Evolutionary conservation across 2,329 filamentous ascomycete species (phyloP).

Genomic region (Cladosporium phlei): DNA sequence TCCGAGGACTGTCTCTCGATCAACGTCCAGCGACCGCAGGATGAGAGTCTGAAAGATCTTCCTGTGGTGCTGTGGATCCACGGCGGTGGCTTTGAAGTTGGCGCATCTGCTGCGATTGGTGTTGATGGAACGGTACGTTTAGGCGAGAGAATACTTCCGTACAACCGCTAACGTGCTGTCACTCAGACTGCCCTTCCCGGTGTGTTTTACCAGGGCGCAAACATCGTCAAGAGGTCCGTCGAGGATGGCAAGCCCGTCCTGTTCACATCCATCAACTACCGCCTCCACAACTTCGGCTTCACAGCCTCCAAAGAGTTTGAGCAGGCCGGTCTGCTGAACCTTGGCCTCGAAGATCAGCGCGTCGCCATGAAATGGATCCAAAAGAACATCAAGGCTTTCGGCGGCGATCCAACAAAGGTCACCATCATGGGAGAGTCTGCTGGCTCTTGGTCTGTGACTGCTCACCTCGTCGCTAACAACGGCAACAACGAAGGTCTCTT

Average conservation of each 20-base stretch:
- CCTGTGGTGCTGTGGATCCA: slow-evolving; percentile 45
- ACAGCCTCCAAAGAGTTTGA: slow-evolving; percentile 23
- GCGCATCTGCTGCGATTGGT: slow-evolving; percentile 5
- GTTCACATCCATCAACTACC: slow-evolving; percentile 45
- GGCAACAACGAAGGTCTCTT: slow-evolving; percentile 8
- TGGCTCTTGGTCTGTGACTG: slow-evolving; percentile 44
- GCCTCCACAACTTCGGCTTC: slow-evolving; percentile 29
- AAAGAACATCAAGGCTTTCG: slow-evolving; percentile 41
- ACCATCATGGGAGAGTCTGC: slow-evolving; percentile 23
- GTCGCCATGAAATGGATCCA: slow-evolving; percentile 42
- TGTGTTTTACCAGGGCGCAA: slow-evolving; percentile 36
- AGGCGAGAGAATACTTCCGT: no score
- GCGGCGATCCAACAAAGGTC: slow-evolving; percentile 23
- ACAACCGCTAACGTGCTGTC: no score
- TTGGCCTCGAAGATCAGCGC: slow-evolving; percentile 35
- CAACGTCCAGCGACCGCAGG: slow-evolving; percentile 41
- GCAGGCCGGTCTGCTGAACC: slow-evolving; percentile 20
- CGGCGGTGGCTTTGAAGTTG: slow-evolving; percentile 34
- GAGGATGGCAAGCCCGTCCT: slow-evolving; percentile 48
- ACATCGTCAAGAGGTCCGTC: slow-evolving; percentile 39
- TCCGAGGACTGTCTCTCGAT: slow-evolving; percentile 56
- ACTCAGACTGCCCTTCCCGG: slow-evolving; percentile 23
- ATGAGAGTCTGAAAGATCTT: slow-evolving; percentile 18
- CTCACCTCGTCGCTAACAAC: neutral
- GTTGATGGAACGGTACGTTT: no score